Base-by-base conservation (phyloP, 306 rosid species). In the Quillaja saponaria region DNA sequence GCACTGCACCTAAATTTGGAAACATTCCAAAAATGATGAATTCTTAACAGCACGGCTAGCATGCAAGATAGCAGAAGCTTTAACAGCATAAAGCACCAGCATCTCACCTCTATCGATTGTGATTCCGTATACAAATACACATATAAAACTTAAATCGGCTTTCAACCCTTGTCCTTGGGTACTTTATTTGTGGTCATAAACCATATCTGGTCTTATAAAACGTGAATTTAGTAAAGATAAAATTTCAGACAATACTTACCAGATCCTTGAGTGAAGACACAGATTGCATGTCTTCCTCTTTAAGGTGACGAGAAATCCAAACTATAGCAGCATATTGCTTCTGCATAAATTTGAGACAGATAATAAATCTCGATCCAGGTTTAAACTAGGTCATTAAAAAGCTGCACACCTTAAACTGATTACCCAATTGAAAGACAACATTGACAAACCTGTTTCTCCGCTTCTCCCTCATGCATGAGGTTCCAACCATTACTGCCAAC, bases 321-420 rank as follows among this genome's bases (percentile, higher is more conserved):
- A 87, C 91, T 20, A 89, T 76, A 41, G 96, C 96, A 74, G 88
- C 88, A 75, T 92, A 92, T 76, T 85, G 89, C 70, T 92, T 92
- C 99, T 89, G 78, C 76, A 71, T 10, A 37, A 59, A 68, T 66
- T 63, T 56, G 59, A 34, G 33, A 48, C 11, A 57, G 53, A 51
- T 39, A 17, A 66, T 40, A 66, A 38, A 69, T 54, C 54, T 55
- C 10, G 35, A 34, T 46, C 37, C 19, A 31, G 48, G 42, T 55
- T 49, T 33, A 53, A 19, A 13, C 51, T 15, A 34, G 10, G 44
- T 38, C 12, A 4, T 52, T 45, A 13, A 51, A 53, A 68, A 67
- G 58, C 34, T 31, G 38, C 59, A 45, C 34, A 28, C 17, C 47
- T 18, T 37, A 15, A 57, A 34, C 64, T 51, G 21, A 34, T 50